Conservation (phyloP, 78 protist genomes). For the Guillardia theta region DNA sequence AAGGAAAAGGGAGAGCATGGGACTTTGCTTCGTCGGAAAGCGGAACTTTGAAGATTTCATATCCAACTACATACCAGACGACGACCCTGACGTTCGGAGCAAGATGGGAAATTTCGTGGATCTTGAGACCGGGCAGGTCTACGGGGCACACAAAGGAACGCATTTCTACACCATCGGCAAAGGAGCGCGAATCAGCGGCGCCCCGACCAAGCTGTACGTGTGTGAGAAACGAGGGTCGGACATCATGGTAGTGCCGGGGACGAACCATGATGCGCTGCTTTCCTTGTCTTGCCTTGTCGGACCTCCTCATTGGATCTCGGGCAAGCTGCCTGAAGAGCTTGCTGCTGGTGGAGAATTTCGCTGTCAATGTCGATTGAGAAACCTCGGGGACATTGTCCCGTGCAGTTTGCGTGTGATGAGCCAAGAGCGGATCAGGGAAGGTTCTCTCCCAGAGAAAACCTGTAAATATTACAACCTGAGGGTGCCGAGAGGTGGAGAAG, state of each 20-base stretch:
- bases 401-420: too few relatives aligned
- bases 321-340: too few relatives aligned
- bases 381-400: too few relatives aligned
- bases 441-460: too few relatives aligned
- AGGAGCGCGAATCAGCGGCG: slow-evolving; percentile 42
- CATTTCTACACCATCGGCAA: slow-evolving; percentile 41
- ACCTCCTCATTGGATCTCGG: too few relatives aligned
- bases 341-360: too few relatives aligned
- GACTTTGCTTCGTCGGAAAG: slow-evolving; percentile 84
- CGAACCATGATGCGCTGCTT: slow-evolving; percentile 11
- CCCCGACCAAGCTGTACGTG: neutral
- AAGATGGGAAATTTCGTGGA: neutral
- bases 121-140: neutral
- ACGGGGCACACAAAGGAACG: neutral
- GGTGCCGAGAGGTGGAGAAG: too few relatives aligned
- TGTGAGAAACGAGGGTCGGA: neutral
- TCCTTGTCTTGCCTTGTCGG: too few relatives aligned
- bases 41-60: slow-evolving; percentile 32
- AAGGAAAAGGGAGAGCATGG: slow-evolving; percentile 54
- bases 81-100: neutral
- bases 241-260: neutral
- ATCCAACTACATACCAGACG: neutral
- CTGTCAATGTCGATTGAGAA: too few relatives aligned
- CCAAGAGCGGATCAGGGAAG: too few relatives aligned
- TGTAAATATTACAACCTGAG: too few relatives aligned